A percentile compares a stretch with the other conserved stretches of the same genome.
Evolutionary conservation across 306 rosid genomes (phyloP).

Genomic region (Lathyrus aphaca): DNA sequence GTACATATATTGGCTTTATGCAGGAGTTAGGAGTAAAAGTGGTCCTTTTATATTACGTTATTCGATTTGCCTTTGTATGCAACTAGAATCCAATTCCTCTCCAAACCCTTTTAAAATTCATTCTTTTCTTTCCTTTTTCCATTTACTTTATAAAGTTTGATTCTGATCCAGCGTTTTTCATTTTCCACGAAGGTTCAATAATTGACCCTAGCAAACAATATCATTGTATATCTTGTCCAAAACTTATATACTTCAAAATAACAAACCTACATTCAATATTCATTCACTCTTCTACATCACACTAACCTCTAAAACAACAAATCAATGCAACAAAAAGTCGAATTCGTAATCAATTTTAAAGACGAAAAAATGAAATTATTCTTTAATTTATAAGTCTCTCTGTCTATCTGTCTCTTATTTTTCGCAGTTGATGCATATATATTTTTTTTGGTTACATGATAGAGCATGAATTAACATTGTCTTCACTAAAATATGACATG

Average conservation of each 20-base stretch:
- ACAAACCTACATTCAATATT: conserved; percentile 17
- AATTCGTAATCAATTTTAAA: background rate
- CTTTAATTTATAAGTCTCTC: background rate
- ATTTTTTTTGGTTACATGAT: conserved; percentile 51
- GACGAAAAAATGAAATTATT: background rate
- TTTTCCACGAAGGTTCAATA: conserved; percentile 45
- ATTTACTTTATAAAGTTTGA: conserved; percentile 37
- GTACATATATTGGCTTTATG: conserved; percentile 20
- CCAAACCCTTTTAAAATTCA: conserved; percentile 38
- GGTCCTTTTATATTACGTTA: conserved; percentile 28
- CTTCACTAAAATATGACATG: conserved; percentile 74
- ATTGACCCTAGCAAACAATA: conserved; percentile 23
- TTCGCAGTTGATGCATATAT: background rate
- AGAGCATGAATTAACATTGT: conserved; percentile 83
- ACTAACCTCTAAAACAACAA: background rate
- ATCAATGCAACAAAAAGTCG: background rate
- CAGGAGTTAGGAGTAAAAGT: conserved; percentile 38
- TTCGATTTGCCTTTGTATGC: conserved; percentile 52
- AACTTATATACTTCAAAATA: conserved; percentile 5
- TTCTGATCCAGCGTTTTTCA: conserved; percentile 42
- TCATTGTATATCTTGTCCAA: background rate
- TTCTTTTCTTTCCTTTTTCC: conserved; percentile 18
- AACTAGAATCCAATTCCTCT: conserved; percentile 53
- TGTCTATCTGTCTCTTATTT: no score
- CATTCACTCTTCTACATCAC: conserved; percentile 30